Evolutionary conservation across 805 yeast genomes (phyloP).

Genomic region (Metschnikowia proteae): DNA sequence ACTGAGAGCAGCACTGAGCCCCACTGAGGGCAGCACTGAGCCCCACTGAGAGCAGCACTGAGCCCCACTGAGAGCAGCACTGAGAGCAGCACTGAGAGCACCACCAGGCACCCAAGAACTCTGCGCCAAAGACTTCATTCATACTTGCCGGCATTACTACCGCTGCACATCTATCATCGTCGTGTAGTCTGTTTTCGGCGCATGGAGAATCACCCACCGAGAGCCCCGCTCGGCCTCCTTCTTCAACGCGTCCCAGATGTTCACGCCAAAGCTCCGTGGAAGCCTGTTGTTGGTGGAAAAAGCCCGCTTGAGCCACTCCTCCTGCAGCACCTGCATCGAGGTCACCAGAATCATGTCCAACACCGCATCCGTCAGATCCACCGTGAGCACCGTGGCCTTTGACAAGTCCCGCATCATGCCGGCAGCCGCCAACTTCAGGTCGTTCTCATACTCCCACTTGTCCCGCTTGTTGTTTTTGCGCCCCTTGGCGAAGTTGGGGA

Average conservation of each 20-base stretch:
- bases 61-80: too few species aligned
- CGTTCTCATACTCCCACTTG: conserved; percentile 72
- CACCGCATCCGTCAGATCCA: conserved; percentile 82
- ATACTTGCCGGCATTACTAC: conserved; percentile 1
- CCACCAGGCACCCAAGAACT: too few species aligned
- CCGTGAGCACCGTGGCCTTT: conserved; percentile 67
- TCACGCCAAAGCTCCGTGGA: conserved; percentile 75
- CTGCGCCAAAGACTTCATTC: too few species aligned
- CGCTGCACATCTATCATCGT: conserved; percentile 28
- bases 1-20: too few species aligned
- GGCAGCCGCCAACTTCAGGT: conserved; percentile 59
- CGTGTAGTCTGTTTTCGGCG: conserved; percentile 74
- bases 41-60: too few species aligned
- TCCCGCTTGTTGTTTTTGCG: conserved; percentile 73
- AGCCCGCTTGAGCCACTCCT: conserved; percentile 80
- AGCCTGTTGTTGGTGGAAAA: conserved; percentile 72
- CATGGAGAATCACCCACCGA: conserved; percentile 70
- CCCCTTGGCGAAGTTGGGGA: conserved; percentile 80
- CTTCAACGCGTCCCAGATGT: conserved; percentile 65
- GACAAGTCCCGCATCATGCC: conserved; percentile 52
- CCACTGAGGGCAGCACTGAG: too few species aligned
- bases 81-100: background rate
- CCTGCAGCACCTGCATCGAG: conserved; percentile 62
- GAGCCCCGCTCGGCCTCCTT: conserved; percentile 73
- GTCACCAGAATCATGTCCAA: conserved; percentile 78